Evolutionary conservation across 2,329 filamentous ascomycete species (phyloP), one percentile per base, ranked within the genome.

Genomic region (Fusarium kyushuense): DNA sequence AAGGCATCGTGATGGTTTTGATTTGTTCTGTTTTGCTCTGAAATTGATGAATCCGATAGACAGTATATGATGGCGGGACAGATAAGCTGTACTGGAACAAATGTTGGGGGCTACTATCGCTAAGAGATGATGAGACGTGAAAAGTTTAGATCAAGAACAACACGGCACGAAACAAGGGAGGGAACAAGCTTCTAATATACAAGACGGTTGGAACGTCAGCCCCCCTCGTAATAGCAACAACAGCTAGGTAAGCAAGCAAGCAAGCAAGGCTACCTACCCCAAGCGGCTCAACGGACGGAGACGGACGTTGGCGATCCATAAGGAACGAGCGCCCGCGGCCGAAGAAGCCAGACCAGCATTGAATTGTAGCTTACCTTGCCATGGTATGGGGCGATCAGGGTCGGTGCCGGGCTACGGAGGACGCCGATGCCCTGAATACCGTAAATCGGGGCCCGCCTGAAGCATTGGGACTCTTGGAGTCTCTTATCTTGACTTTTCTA

Each of bases 1-100:
- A 78, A 69, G 87, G 80, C 87, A 90, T 89, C 46, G 42, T 70
- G 66, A 56, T 54, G 25, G 51, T 61, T 57, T 65, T 71, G 52
- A 29, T 59, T 54, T 46, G 25, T 10, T 41, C 45, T 41, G 45
- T 45, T 51, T 45, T 54, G 48, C 13, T 40, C n/a, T 19, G 12
- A 19, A 11, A 33, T 40, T 30, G 54, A 30, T 58, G 38, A 62
- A 56, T 43, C 43, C 41, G 53, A 45, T 51, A 59, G 41, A 35
- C 42, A 59, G 58, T 62, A 40, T 47, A 7, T 43, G 17, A 46
- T 49, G 23, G 45, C 35, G n/a, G 42, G 19, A 19, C 33, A 69
- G 60, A 61, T 43, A 54, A 63, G 49, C 36, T 30, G 38, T 54
- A 35, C 30, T 38, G 58, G 27, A 36, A 55, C 33, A 42, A 27